Conservation (phyloP, 306 rosid genomes). For the Acacia crassicarpa region DNA sequence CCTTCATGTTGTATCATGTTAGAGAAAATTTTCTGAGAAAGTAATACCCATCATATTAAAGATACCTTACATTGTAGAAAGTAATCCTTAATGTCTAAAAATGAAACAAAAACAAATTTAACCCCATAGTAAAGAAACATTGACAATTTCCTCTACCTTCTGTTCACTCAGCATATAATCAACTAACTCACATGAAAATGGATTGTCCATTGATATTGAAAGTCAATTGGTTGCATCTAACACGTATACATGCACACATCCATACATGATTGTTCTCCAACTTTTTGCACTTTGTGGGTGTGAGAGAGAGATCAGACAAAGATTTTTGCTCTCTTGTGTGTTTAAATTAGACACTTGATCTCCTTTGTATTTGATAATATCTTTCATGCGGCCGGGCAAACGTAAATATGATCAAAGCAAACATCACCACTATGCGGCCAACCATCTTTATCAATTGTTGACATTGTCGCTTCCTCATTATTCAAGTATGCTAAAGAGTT, state of each 20-base stretch:
- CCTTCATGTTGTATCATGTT: too few species aligned
- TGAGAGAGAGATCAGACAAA: not conserved
- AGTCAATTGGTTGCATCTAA: not conserved
- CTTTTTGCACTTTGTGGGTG: not conserved
- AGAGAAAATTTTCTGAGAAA: too few species aligned
- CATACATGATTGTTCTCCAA: not conserved
- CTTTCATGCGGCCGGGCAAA: slow-evolving; percentile 78
- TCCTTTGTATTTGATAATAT: slow-evolving; percentile 87
- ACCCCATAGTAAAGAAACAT: not conserved
- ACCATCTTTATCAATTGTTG: slow-evolving; percentile 64
- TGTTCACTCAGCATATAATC: not conserved
- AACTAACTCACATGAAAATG: not conserved
- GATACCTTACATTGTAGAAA: too few species aligned
- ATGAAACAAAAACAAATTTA: not conserved
- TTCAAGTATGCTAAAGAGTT: slow-evolving; percentile 70
- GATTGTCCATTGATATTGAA: not conserved
- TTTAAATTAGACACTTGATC: slow-evolving; percentile 58
- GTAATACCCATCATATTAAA: not conserved
- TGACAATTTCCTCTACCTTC: not conserved
- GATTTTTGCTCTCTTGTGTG: not conserved
- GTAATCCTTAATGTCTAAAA: not conserved
- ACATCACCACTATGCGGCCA: slow-evolving; percentile 84
- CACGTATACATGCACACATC: not conserved
- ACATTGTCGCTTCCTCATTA: slow-evolving; percentile 62
- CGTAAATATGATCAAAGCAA: slow-evolving; percentile 58